Evolutionary conservation across 176 grass and related monocot species (phyloP).

Genomic region (Rhynchospora breviuscula): DNA sequence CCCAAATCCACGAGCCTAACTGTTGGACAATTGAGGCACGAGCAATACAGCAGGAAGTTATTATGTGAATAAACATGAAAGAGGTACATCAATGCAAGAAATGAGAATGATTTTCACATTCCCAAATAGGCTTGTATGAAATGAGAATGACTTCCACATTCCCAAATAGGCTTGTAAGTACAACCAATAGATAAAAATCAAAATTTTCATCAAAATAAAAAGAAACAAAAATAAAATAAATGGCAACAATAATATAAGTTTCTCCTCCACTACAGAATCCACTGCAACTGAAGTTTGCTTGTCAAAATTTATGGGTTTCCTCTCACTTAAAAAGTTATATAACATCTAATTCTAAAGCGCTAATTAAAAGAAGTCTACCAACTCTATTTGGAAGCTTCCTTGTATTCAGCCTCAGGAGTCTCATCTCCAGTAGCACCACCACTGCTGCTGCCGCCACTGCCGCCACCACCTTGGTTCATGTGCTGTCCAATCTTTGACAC

Average conservation of each 20-base stretch:
- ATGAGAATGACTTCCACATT: neutral
- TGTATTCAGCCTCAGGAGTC: conserved; percentile 84
- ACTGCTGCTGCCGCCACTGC: neutral
- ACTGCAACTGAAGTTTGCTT: conserved; percentile 9
- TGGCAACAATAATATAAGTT: neutral
- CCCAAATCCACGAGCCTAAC: neutral
- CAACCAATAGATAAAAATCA: neutral
- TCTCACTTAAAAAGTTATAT: conserved; percentile 11
- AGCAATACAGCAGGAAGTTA: neutral
- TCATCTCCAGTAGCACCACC: conserved; percentile 40
- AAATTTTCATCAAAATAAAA: no score
- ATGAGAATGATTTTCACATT: neutral
- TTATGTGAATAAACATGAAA: neutral
- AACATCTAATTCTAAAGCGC: conserved; percentile 15
- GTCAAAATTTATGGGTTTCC: conserved; percentile 4
- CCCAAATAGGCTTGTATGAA: neutral
- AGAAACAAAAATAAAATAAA: neutral
- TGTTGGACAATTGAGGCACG: neutral
- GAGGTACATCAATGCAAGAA: neutral
- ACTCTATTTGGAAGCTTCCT: conserved; percentile 38
- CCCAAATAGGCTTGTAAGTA: neutral
- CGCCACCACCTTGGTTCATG: conserved; percentile 51
- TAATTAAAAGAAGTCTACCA: neutral
- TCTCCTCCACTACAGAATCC: neutral
- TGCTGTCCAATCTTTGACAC: conserved; percentile 93